Evolutionary conservation across 495 filamentous ascomycete genomes (phyloP).

Genomic region (Podospora conica): DNA sequence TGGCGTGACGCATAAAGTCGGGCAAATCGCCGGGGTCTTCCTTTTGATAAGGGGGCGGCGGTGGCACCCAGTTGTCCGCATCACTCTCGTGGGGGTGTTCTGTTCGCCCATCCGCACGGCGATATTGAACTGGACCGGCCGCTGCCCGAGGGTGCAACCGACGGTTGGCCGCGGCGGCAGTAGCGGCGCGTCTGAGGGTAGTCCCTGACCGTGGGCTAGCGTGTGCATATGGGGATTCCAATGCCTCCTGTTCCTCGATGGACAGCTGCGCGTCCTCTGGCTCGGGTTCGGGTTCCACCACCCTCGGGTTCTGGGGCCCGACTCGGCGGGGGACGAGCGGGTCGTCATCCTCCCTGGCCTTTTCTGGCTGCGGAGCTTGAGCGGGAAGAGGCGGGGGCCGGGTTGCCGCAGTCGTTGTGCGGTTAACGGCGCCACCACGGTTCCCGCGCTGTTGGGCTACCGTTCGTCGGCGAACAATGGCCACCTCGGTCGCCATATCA

Average conservation of each 20-base stretch:
- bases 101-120: constrained; percentile 56
- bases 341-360: constrained; percentile 33
- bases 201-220: constrained; percentile 70
- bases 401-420: constrained; percentile 25
- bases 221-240: constrained; percentile 71
- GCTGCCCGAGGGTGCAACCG: constrained; percentile 48
- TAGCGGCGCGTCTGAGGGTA: constrained; percentile 71
- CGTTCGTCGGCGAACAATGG: constrained; percentile 70
- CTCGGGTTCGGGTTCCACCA: constrained; percentile 13
- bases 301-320: constrained; percentile 17
- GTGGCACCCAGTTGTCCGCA: constrained; percentile 88
- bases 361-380: constrained; percentile 16
- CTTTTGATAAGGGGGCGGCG: constrained; percentile 79
- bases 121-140: constrained; percentile 40
- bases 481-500: constrained; percentile 75
- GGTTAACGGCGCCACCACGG: constrained; percentile 32
- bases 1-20: constrained; percentile 38
- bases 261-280: constrained; percentile 28
- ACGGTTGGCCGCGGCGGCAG: constrained; percentile 65
- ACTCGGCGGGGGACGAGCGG: constrained; percentile 38
- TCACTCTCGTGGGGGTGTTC: constrained; percentile 82
- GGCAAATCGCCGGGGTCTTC: constrained; percentile 55
- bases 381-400: constrained; percentile 20
- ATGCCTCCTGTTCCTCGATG: constrained; percentile 50
- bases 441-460: constrained; percentile 50